Base-by-base conservation (phyloP, 2,329 filamentous ascomycete species). In the Xylariaceae sp. region DNA sequence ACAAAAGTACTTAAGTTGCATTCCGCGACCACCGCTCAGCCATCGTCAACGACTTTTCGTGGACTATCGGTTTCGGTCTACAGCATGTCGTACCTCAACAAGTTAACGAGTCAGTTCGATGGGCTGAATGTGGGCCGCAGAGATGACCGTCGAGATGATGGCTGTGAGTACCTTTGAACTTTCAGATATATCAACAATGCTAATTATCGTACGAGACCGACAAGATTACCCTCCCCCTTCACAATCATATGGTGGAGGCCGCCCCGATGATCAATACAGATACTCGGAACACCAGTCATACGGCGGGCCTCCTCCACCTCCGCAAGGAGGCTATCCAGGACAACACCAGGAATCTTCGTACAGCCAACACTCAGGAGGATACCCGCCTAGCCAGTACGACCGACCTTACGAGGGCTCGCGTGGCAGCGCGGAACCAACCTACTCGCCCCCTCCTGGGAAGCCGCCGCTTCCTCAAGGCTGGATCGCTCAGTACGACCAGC, bases 401-500 rank as follows among this genome's bases (percentile, higher is more conserved):
- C 60, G 56, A 19, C 34, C 47, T 38, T 66, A 56, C 42, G 43
- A 38, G 44, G 45, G 50, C 17, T 52, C 55, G 1, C 57, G 55
- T 18, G 49, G 46, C 5, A 43, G 50, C 31, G 50, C 55, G 38
- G 64, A 58, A 12, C 66, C 67, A 44, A 64, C 66, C 31, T 69
- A 71, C 51, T 66, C 67, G 14, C 68, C 66, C 19, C 66, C 68
- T 17, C 53, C 68, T 3, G 66, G 66, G 45, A 72, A 71, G 60
- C 78, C 84, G 19, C 72, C 79, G 54, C 72, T 86, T 57, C 76
- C 84, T 19, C 63, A 74, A 45, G 84, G 84, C 59, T 88, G 85
- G 84, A 71, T 73, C 28, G 74, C 82, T 19, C 79, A 86, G 66
- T 88, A 79, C 69, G 84, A 88, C 58, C 77, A 81, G 51, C 75